Conservation (phyloP, 1,139 yeast species). For the Scheffersomyces illinoinensis region DNA sequence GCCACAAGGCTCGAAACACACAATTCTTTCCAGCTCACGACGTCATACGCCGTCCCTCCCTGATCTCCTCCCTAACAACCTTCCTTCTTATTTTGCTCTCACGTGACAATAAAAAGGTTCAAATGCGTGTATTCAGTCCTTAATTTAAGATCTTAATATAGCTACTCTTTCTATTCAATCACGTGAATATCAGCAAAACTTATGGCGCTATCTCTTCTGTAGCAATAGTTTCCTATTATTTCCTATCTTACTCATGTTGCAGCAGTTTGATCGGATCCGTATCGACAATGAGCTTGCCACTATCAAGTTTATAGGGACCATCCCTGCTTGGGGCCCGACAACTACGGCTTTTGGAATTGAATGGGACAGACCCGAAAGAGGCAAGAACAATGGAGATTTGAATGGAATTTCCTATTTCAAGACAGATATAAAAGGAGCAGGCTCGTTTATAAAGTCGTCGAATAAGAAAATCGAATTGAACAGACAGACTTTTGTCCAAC, state of each 20-base stretch:
- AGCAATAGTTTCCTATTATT: too few relatives aligned
- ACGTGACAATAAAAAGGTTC: not conserved
- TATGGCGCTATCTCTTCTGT: not conserved
- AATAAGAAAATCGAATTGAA: constrained; percentile 27
- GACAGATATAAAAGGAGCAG: constrained; percentile 38
- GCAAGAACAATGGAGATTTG: constrained; percentile 78
- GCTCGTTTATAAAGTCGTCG: constrained; percentile 64
- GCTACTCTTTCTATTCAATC: too few relatives aligned
- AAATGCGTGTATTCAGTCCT: too few relatives aligned
- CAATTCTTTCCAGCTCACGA: not conserved
- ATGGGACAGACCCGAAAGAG: constrained; percentile 75
- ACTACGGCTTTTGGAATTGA: constrained; percentile 69
- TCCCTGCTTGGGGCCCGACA: constrained; percentile 59
- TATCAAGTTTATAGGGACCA: constrained; percentile 57
- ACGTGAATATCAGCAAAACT: not conserved
- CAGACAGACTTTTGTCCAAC: constrained; percentile 42
- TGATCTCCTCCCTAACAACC: not conserved
- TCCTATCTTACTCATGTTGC: not conserved
- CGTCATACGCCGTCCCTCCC: not conserved
- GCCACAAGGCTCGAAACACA: not conserved
- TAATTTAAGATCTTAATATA: too few relatives aligned
- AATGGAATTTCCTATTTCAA: constrained; percentile 63
- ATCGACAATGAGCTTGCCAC: constrained; percentile 50
- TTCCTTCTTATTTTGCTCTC: not conserved
- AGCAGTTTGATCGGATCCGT: constrained; percentile 4